These are phyloP conservation scores for Sinapis alba DNA, from an alignment of 441 rosid species.

Conservation along the genomic window DNA sequence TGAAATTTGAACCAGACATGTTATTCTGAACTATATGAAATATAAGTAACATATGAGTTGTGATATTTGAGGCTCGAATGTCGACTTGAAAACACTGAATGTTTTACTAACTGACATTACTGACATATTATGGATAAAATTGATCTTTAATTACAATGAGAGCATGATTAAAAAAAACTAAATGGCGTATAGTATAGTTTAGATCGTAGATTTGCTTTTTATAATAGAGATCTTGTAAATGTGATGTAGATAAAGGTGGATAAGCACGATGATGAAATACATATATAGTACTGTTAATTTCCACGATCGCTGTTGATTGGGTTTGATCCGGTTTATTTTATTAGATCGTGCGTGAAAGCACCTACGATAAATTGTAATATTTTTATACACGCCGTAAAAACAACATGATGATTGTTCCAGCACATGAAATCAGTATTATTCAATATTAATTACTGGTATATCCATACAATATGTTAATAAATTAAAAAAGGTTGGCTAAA, in stretches of 20 bases:
- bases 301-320: not conserved
- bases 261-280: conserved; percentile 30
- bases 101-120: not conserved
- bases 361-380: conserved; percentile 24
- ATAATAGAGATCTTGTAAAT: conserved; percentile 2
- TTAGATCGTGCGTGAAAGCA: conserved; percentile 39
- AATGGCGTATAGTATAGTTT: not conserved
- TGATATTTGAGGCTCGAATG: not conserved
- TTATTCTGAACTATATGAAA: not conserved
- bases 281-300: conserved; percentile 3
- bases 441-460: not conserved
- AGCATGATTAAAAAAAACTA: not conserved
- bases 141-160: not conserved
- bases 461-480: conserved; percentile 21
- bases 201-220: not conserved
- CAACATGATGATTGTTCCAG: conserved; percentile 21
- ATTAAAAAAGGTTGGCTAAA: conserved; percentile 12
- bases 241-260: conserved; percentile 31
- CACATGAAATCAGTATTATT: conserved; percentile 26
- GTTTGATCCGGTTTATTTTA: conserved; percentile 21
- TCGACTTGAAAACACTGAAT: not conserved
- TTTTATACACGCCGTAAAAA: conserved; percentile 43
- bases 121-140: not conserved
- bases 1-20: not conserved
- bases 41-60: not conserved